Conservation (phyloP, 2,329 filamentous ascomycete genomes). For the Aspergillus vadensis region DNA sequence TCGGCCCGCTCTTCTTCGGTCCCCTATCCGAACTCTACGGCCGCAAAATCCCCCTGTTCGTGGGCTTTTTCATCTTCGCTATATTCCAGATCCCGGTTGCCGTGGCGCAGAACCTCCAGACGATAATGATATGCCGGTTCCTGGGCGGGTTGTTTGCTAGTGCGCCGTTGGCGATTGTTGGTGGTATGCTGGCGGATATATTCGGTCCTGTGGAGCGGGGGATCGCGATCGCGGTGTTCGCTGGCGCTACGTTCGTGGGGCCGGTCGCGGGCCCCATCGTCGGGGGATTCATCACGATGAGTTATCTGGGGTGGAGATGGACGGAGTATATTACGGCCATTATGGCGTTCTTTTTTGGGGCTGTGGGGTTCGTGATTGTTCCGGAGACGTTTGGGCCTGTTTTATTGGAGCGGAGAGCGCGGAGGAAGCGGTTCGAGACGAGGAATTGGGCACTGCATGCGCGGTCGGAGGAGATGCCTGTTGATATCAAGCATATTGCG, state of each 20-base stretch:
- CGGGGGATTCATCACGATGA: constrained; percentile 54
- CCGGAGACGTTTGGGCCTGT: constrained; percentile 54
- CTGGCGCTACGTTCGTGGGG: constrained; percentile 51
- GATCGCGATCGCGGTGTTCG: constrained; percentile 51
- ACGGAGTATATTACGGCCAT: constrained; percentile 60
- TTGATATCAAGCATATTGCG: constrained; percentile 37
- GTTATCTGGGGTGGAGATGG: constrained; percentile 60
- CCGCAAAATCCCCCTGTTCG: constrained; percentile 49
- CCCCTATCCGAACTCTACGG: constrained; percentile 53
- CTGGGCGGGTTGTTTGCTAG: constrained; percentile 54
- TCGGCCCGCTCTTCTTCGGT: constrained; percentile 45
- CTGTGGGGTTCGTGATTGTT: constrained; percentile 49
- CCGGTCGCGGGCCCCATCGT: constrained; percentile 53
- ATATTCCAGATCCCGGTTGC: constrained; percentile 58
- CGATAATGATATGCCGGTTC: constrained; percentile 57
- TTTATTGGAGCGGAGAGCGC: constrained; percentile 53
- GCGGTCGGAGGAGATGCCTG: constrained; percentile 42
- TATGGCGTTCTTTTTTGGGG: constrained; percentile 45
- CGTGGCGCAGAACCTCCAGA: constrained; percentile 54
- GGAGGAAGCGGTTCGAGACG: constrained; percentile 50
- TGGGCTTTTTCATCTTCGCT: constrained; percentile 50
- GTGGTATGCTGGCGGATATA: constrained; percentile 53
- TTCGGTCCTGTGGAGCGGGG: constrained; percentile 53
- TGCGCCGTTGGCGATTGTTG: constrained; percentile 54
- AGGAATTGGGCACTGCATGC: constrained; percentile 52